Conservation (phyloP, 768 basidiomycete genomes). For the Astraeus odoratus region DNA sequence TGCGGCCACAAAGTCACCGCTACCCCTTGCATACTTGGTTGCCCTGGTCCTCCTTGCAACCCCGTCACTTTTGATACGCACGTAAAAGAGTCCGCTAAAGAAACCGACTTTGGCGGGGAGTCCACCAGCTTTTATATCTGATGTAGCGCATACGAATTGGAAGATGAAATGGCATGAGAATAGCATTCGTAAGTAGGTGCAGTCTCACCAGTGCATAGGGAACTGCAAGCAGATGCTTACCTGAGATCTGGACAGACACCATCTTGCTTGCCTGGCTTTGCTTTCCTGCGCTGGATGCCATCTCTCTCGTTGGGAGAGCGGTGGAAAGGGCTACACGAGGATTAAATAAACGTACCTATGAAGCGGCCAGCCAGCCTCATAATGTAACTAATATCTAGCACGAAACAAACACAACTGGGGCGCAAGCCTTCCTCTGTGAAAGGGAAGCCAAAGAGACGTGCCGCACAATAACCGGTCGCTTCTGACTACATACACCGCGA, state of each 20-base stretch:
- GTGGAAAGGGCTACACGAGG: background rate
- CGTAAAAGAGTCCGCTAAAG: conserved; percentile 23
- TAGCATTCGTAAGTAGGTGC: background rate
- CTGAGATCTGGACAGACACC: conserved; percentile 24
- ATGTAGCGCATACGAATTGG: background rate
- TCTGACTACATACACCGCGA: background rate
- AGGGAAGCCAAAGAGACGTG: background rate
- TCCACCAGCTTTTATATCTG: conserved; percentile 30
- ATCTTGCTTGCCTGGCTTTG: conserved; percentile 8
- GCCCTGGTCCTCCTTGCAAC: conserved; percentile 23
- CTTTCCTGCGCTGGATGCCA: conserved; percentile 3
- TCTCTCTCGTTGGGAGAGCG: background rate
- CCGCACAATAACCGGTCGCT: background rate
- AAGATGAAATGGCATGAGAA: background rate
- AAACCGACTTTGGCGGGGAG: conserved; percentile 26
- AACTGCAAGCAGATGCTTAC: conserved; percentile 1
- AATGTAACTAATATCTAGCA: background rate
- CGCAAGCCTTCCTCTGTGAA: background rate
- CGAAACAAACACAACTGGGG: background rate
- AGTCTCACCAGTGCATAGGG: background rate
- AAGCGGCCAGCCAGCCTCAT: background rate
- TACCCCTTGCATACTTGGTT: conserved; percentile 15
- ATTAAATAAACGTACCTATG: background rate
- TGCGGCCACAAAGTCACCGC: conserved; percentile 23
- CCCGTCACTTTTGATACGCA: conserved; percentile 22